A percentile compares a stretch with the other conserved stretches of the same genome.
phyloP scores from a whole-genome alignment of 805 yeast genomes.

The Candida broadrunensis region DNA sequence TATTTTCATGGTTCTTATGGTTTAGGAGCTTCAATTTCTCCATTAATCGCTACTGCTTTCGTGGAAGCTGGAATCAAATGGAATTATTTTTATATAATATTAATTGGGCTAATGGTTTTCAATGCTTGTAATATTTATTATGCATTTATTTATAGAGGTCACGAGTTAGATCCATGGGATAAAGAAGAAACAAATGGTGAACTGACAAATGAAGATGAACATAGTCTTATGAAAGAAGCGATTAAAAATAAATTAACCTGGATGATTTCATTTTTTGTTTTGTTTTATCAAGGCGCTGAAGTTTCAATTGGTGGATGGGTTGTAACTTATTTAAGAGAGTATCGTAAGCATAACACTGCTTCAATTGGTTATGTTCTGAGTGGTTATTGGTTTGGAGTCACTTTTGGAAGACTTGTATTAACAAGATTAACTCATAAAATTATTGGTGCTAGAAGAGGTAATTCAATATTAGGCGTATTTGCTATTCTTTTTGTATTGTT shows the following conservation, averaged over 20 bases:
- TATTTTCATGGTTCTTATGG: conserved; percentile 22
- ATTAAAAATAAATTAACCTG: conserved; percentile 41
- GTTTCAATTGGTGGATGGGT: conserved; percentile 72
- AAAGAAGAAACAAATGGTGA: not conserved
- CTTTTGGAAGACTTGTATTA: conserved; percentile 57
- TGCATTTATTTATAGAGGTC: conserved; percentile 15
- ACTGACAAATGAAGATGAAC: conserved; percentile 4
- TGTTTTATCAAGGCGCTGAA: conserved; percentile 68
- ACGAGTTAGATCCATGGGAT: conserved; percentile 19
- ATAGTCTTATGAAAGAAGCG: conserved; percentile 27
- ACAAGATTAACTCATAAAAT: conserved; percentile 37
- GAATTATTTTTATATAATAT: conserved; percentile 19
- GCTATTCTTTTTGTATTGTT: conserved; percentile 38
- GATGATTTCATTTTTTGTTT: conserved; percentile 50
- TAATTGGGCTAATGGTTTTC: conserved; percentile 15
- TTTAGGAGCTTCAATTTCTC: conserved; percentile 23
- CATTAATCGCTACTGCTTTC: conserved; percentile 20
- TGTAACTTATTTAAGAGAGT: conserved; percentile 58
- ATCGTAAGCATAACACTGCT: conserved; percentile 45
- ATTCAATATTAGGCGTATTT: conserved; percentile 27
- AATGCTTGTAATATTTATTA: conserved; percentile 9
- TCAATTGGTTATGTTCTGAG: conserved; percentile 63
- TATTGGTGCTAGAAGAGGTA: conserved; percentile 44
- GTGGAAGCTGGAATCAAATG: conserved; percentile 17
- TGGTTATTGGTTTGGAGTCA: conserved; percentile 71